phyloP scores from a whole-genome alignment of 306 rosid genomes.

The Mimosa pudica region DNA sequence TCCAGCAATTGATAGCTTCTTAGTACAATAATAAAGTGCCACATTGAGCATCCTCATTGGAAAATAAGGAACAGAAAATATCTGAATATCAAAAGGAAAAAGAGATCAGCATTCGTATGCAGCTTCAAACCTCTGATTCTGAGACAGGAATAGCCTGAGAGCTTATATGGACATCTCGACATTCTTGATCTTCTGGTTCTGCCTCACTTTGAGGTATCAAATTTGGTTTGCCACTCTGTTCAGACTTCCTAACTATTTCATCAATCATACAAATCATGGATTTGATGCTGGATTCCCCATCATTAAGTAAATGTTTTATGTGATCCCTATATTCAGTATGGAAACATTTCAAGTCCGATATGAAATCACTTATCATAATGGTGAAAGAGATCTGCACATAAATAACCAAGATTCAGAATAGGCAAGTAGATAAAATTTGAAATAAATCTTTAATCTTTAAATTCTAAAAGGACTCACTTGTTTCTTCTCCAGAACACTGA shows the following conservation, averaged over 20 bases:
- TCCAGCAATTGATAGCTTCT: conserved; percentile 14
- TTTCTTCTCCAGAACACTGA: conserved; percentile 70
- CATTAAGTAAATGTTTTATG: conserved; percentile 59
- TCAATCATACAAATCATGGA: conserved; percentile 54
- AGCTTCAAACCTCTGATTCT: conserved; percentile 54
- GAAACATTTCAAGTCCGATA: conserved; percentile 56
- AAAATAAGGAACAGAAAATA: not conserved
- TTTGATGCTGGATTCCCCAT: conserved; percentile 64
- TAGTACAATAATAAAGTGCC: not conserved
- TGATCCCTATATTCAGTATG: conserved; percentile 63
- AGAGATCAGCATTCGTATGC: conserved; percentile 12
- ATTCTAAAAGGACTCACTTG: conserved; percentile 57
- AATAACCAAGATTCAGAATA: conserved; percentile 37
- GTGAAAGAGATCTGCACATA: conserved; percentile 56
- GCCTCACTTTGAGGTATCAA: conserved; percentile 49
- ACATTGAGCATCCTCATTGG: not conserved
- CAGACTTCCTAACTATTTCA: conserved; percentile 50
- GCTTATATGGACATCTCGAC: conserved; percentile 59
- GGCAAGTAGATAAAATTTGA: conserved; percentile 21
- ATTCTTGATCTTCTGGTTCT: conserved; percentile 56
- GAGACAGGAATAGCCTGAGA: conserved; percentile 42
- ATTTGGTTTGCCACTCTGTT: conserved; percentile 41
- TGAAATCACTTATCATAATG: conserved; percentile 52
- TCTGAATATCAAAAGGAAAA: not conserved
- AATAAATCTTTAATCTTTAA: conserved; percentile 11